Base-by-base conservation (phyloP, 352 stramenopile species). In the Phytophthora boehmeriae region DNA sequence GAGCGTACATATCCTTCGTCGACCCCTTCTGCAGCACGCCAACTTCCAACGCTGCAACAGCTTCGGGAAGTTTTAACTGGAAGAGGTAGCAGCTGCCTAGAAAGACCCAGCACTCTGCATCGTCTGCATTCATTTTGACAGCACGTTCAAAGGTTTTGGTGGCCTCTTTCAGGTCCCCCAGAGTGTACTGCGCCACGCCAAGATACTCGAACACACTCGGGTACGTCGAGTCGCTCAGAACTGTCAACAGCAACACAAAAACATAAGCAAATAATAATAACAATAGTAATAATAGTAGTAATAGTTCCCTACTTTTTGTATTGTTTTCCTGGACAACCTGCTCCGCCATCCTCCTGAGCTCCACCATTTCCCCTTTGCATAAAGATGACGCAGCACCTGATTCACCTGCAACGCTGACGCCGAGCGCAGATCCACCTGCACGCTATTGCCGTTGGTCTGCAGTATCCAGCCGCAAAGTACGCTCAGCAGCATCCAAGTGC, bases 31-130 rank as follows among this genome's bases (percentile, higher is more conserved):
- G 41, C 13, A 77, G 30, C 25, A 89, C 66, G 0, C 71, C 86
- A 16, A 83, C 56, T 43, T 88, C 76, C 17, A 92, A 71, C 23
- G 73, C 80, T 4, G 20, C 34, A 0, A 75, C 73, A 1, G 86
- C 80, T 34, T 87, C 60, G 0, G 51, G 36, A 25, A 91, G 44
- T 20, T 73, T 41, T 35, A 84, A 61, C 54, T 78, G 68, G 47
- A 78, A 86, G n/a, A 92, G 53, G 32, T 91, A 90, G 56, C 73
- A 85, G 50, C 81, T 89, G 14, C 86, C 86, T 17, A 95, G 52
- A 45, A 91, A 76, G 35, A 91, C 58, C 83, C 82, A 93, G 44
- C 70, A 79, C 35, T 77, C 55, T 13, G 47, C 44, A 16, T 93
- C 78, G 13, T 78, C 58, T 17, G 65, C 35, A 48, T 90, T 82